Base-by-base conservation (phyloP, 2,329 filamentous ascomycete genomes). In the Colletotrichum chrysophilum region DNA sequence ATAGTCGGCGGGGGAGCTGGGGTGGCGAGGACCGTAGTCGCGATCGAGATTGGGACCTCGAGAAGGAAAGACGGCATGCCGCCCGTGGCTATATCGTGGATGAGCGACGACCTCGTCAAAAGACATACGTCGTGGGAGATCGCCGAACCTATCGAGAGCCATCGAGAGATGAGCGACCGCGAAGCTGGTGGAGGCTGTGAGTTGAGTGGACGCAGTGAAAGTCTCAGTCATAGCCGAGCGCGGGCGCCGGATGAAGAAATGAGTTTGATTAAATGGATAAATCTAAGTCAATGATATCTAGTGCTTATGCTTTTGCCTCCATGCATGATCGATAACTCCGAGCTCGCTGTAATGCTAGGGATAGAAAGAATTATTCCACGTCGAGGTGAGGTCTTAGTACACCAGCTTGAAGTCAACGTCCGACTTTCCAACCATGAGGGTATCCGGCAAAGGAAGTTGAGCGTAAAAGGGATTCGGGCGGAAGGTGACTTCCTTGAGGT, bases 391-490 rank as follows among this genome's bases (percentile, higher is more conserved):
- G 24, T 5, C 0, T n/a, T 61, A 76, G 34, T 74, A 74, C 18
- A 76, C 74, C 28, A 76, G 34, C 58, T 76, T 76, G 58, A 76
- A 74, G 4, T 24, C 18, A 18, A 76, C 21, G 5, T 65, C 28
- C 13, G 74, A 76, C 7, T 55, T 61, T 18, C 65, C 61, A 4
- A 13, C 48, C n/a, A 26, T 38, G 5, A 76, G 56, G n/a, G 66
- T 62, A 14, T 76, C 74, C 6, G 74, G 74, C 18, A 76, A 14
- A 2, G 74, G 70, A 8, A 76, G 62, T n/a, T 68, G 74, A 3
- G 68, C 61, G 56, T 75, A 75, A 18, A 71, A 76, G 5, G 74
- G 74, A 7, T 76, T 76, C 1, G 74, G 74, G 4, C 74, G 74
- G 61, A 76, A 76, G 4, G 66, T 75, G 13, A 76, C 66, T 30